Percentiles rank a stretch among this genome's conserved stretches.
Conservation (phyloP, 768 basidiomycete genomes). For the Aureoboletus auriporus region DNA sequence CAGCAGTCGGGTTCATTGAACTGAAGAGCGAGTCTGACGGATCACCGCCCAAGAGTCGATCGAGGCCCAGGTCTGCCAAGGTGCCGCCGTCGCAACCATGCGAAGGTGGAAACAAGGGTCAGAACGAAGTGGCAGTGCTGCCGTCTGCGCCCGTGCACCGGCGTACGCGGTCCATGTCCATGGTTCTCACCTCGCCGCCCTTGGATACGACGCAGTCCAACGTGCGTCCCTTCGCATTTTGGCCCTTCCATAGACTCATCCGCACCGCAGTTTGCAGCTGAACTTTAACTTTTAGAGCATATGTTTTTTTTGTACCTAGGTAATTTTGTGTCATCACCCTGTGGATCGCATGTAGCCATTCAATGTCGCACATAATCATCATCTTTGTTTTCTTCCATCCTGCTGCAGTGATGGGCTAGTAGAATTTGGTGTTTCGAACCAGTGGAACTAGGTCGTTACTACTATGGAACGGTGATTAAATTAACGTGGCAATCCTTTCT, state of each 20-base stretch:
- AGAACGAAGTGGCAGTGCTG: neutral
- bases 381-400: neutral
- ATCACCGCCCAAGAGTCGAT: slow-evolving; percentile 2
- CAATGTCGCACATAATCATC: slow-evolving; percentile 5
- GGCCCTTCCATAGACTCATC: slow-evolving; percentile 1
- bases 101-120: neutral
- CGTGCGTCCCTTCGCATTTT: slow-evolving; percentile 8
- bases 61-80: slow-evolving; percentile 6
- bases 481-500: too few relatives aligned
- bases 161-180: slow-evolving; percentile 28
- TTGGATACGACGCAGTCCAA: slow-evolving; percentile 9
- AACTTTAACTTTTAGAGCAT: slow-evolving; percentile 11
- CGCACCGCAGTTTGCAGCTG: slow-evolving; percentile 20
- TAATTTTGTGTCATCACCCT: neutral
- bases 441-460: too few relatives aligned
- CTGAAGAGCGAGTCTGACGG: neutral
- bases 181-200: slow-evolving; percentile 16
- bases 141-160: slow-evolving; percentile 14
- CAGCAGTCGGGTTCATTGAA: slow-evolving; percentile 19
- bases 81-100: neutral
- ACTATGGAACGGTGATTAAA: too few relatives aligned
- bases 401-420: too few relatives aligned
- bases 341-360: slow-evolving; percentile 17
- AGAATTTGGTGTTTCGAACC: too few relatives aligned
- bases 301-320: slow-evolving; percentile 1